Conservation (phyloP, 805 yeast species). For the Kodamaea fukazawae region DNA sequence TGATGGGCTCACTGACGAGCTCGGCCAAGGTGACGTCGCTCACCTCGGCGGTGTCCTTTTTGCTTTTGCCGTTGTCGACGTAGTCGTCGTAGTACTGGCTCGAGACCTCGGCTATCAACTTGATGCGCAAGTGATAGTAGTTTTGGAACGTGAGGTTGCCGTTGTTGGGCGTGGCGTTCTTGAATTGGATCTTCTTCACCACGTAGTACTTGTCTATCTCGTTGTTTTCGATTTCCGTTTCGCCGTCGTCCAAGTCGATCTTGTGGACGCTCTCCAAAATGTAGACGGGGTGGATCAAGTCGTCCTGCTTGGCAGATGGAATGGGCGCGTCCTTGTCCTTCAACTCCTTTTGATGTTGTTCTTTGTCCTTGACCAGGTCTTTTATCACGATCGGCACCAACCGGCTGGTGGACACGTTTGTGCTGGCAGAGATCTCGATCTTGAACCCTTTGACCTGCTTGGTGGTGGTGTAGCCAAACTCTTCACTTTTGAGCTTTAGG, state of each 20-base stretch:
- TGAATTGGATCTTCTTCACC: conserved; percentile 45
- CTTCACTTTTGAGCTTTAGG: conserved; percentile 31
- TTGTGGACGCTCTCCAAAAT: conserved; percentile 24
- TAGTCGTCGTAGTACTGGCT: conserved; percentile 38
- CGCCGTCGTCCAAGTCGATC: conserved; percentile 24
- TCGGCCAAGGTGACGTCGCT: conserved; percentile 33
- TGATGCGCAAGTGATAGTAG: conserved; percentile 39
- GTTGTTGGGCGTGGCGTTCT: conserved; percentile 52
- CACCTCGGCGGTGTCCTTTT: conserved; percentile 16
- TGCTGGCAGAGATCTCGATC: conserved; percentile 35
- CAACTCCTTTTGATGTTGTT: conserved; percentile 8
- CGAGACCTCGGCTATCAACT: conserved; percentile 36
- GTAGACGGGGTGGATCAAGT: conserved; percentile 16
- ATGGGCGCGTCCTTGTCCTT: conserved; percentile 10
- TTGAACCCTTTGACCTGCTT: conserved; percentile 37
- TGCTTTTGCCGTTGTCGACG: conserved; percentile 15
- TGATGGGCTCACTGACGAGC: conserved; percentile 43
- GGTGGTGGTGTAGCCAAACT: conserved; percentile 37
- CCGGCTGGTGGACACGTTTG: conserved; percentile 28
- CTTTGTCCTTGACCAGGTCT: conserved; percentile 18
- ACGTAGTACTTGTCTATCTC: conserved; percentile 30
- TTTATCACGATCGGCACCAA: conserved; percentile 32
- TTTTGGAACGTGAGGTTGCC: conserved; percentile 46
- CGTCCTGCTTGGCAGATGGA: conserved; percentile 3
- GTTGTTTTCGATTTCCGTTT: conserved; percentile 16